Base-by-base conservation (phyloP, 2,329 filamentous ascomycete genomes). In the Xylaria sp. region DNA sequence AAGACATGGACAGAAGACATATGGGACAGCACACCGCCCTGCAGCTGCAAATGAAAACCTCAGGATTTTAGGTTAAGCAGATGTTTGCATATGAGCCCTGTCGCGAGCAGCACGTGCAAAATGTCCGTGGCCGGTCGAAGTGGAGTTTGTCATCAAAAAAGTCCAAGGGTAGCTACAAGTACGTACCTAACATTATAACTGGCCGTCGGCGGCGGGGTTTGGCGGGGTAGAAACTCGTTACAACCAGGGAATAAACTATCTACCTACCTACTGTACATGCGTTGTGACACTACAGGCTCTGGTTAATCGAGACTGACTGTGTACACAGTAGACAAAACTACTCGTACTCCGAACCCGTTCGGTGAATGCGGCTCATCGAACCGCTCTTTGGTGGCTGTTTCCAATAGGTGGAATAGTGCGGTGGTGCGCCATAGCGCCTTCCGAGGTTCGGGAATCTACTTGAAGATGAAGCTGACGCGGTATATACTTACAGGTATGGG, bases 91-190 rank as follows among this genome's bases (percentile, higher is more conserved):
- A 52, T 46, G 50, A 61, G 55, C 63, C 66, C 60, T 65, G 67
- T 67, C 39, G 36, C 34, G 52, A 48, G 57, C 25, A 62, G 34
- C 67, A 69, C 67, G 67, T 69, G 67, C 67, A 58, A 65, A 64
- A 67, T 67, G 64, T 60, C 63, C 60, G 60, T 53, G 46, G 63
- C n/a, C n/a, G 7, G 45, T 41, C 45, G 55, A 52, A 20, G 64
- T 48, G 60, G 60, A 20, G 63, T 60, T 60, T 60, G 39, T 41
- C 36, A 45, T 45, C 36, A 43, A 43, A 20, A 20, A 56, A 18
- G 32, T 30, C 32, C 48, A 57, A 58, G 60, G 67, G 60, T 57
- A 59, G 53, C 10, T 57, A 39, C n/a, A n/a, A 32, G 30, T 32
- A 32, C 5, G 6, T 34, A 34, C 4, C 32, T 34, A 41, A n/a